Base-by-base conservation (phyloP, 495 filamentous ascomycete genomes). In the Annulohypoxylon nitens region DNA sequence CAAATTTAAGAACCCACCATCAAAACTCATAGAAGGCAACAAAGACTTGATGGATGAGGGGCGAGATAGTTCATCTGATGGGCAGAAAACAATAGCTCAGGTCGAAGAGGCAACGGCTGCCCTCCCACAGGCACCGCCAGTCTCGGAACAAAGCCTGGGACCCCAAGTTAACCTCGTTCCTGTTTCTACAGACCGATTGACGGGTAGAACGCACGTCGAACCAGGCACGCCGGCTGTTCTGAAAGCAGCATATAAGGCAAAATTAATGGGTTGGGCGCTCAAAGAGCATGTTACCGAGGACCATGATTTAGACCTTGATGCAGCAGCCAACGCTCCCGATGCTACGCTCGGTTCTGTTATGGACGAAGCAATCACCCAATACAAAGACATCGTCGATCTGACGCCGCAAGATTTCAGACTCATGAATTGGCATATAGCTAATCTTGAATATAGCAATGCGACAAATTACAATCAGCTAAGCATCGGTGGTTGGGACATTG, bases 401-500 rank as follows among this genome's bases (percentile, higher is more conserved):
- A 93, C 89, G 0, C 88, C 94, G 0, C 92, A 92, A 76, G 96
- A 98, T 73, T 90, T 97, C 81, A 87, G 96, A 53, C 85, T 98
- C 36, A 86, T 98, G 73, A 99, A 98, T 76, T 99, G 96, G 96
- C 97, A 99, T 81, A 90, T 97, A 78, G 96, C 97, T 67, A 99
- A 99, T 76, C 86, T 98, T 33, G 96, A 99, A 78, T 99, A 99
- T 76, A 95, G 95, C 53, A 98, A 98, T 76, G 97, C 96, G 0
- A 90, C 88, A 4, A 97, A 94, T 76, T 90, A 97, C 61, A 88
- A 91, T 64, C 90, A 92, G 61, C 87, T 98, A 16, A 98, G 95
- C 80, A 88, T 99, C 3, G 90, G 91, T 8, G 92, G 94, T 1
- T 98, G 96, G 93, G 96, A 99, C 80, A 92, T 98, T 76, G 96